Evolutionary conservation across 2,329 filamentous ascomycete genomes (phyloP), one percentile per base, ranked within the genome.

Genomic region (Mycocentrospora acerina): DNA sequence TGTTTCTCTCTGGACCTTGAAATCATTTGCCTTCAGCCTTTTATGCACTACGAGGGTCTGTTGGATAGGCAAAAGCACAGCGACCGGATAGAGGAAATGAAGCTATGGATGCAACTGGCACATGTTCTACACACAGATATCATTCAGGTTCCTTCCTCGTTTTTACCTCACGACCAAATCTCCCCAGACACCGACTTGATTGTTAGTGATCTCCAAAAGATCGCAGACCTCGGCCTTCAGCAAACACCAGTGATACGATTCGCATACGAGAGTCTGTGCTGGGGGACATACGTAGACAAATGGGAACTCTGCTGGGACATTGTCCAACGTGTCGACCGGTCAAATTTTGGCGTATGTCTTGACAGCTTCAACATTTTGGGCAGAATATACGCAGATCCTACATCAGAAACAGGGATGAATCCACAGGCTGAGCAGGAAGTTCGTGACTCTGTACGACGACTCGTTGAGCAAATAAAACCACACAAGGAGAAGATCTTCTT

Each of bases 351-450:
- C 7, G 71, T 89, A 27, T 89, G 85, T 58, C 73, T 90, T 16
- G 86, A 90, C 64, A 88, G 82, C 0, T 90, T 88, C 70, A 88
- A 90, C 64, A 85, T 90, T 42, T 79, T 85, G 0, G 86, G 80
- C 1, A 70, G 81, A 5, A 78, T 88, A 42, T 90, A 80, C 50
- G 86, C 83, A 0, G 85, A 90, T 54, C 86, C 86, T 0, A 65
- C 79, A 0, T 64, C 73, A 0, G 48, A 68, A 0, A 70, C 70
- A 0, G 83, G 3, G 74, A 73, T 48, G 78, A 71, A 0, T 48
- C 66, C 27, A 0, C 71, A 79, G 43, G 83, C 79, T 7, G 79
- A 85, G 2, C 66, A 70, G 4, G 76, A 73, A 1, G 72, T 86
- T 1, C 60, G 65, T 7, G 68, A 70, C 1, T 83, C 82, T 0